Conservation (phyloP, 805 yeast genomes). For the Starmerella sp. region DNA sequence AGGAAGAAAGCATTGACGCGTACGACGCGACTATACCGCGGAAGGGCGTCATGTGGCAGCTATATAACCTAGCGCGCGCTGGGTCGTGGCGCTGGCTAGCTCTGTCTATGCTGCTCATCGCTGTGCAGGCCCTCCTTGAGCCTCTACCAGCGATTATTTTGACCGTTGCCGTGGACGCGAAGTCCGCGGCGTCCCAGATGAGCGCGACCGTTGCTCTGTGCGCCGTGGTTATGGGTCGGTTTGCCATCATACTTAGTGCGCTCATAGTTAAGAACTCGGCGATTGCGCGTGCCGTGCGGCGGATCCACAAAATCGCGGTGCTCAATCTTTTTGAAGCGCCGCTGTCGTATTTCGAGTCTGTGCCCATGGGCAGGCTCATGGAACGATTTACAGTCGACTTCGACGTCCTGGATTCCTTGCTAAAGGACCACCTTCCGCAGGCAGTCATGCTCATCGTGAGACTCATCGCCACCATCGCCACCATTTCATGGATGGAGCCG, state of each 20-base stretch:
- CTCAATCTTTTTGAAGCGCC: slow-evolving; percentile 66
- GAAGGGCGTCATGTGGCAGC: too few relatives aligned
- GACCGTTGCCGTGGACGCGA: not conserved
- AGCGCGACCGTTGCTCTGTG: not conserved
- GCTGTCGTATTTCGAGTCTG: slow-evolving; percentile 85
- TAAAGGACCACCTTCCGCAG: slow-evolving; percentile 61
- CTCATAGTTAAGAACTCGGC: not conserved
- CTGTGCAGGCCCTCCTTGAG: too few relatives aligned
- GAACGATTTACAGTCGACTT: slow-evolving; percentile 23
- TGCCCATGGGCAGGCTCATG: slow-evolving; percentile 81
- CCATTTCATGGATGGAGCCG: too few relatives aligned
- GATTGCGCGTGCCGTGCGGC: not conserved
- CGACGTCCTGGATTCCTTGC: not conserved
- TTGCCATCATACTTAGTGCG: not conserved
- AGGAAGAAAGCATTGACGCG: too few relatives aligned
- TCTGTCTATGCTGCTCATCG: too few relatives aligned
- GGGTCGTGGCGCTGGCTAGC: too few relatives aligned
- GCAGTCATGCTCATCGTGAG: slow-evolving; percentile 38
- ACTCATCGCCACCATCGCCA: not conserved
- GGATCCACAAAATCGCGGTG: slow-evolving; percentile 57
- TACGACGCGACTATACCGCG: too few relatives aligned
- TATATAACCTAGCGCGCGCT: too few relatives aligned
- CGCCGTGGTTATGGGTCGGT: not conserved
- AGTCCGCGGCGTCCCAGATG: not conserved
- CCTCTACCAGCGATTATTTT: not conserved